A percentile compares a stretch with the other conserved stretches of the same genome.
Conservation (phyloP, 805 yeast species). For the Zygoascus tannicola region DNA sequence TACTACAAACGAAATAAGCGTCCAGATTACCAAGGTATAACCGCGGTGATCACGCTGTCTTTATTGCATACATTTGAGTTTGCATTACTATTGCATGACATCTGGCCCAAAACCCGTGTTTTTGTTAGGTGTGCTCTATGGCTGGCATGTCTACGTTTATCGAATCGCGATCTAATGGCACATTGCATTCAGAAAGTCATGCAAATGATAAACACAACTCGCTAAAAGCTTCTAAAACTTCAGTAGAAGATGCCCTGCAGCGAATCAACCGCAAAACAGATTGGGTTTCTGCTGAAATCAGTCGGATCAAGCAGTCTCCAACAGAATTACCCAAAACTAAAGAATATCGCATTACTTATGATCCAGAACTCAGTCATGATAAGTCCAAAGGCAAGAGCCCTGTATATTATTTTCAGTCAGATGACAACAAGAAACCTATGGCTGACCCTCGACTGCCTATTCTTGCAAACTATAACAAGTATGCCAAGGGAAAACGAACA, state of each 20-base stretch:
- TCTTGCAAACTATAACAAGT: slow-evolving; percentile 1
- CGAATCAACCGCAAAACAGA: background rate
- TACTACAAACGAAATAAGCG: too few relatives aligned
- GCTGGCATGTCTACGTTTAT: background rate
- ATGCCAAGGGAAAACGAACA: slow-evolving; percentile 17
- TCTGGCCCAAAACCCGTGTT: too few relatives aligned
- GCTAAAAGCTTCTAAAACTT: background rate
- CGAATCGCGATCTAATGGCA: background rate
- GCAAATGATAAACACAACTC: background rate
- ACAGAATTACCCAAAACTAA: background rate
- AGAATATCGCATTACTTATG: slow-evolving; percentile 34
- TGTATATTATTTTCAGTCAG: slow-evolving; percentile 26
- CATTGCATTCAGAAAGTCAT: background rate
- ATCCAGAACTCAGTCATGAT: slow-evolving; percentile 41
- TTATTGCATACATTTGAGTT: too few relatives aligned
- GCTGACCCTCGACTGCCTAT: slow-evolving; percentile 12
- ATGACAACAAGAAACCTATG: slow-evolving; percentile 20
- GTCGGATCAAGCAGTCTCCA: background rate
- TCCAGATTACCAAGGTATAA: too few relatives aligned
- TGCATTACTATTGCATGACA: too few relatives aligned
- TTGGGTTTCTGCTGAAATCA: background rate
- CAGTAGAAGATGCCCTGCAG: background rate
- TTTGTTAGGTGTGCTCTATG: too few relatives aligned
- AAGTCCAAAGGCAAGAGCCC: slow-evolving; percentile 31
- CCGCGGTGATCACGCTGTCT: too few relatives aligned